These are phyloP conservation scores for Dothiorella sarmentorum DNA, from an alignment of 2,329 filamentous ascomycete genomes.

Conservation along the genomic window DNA sequence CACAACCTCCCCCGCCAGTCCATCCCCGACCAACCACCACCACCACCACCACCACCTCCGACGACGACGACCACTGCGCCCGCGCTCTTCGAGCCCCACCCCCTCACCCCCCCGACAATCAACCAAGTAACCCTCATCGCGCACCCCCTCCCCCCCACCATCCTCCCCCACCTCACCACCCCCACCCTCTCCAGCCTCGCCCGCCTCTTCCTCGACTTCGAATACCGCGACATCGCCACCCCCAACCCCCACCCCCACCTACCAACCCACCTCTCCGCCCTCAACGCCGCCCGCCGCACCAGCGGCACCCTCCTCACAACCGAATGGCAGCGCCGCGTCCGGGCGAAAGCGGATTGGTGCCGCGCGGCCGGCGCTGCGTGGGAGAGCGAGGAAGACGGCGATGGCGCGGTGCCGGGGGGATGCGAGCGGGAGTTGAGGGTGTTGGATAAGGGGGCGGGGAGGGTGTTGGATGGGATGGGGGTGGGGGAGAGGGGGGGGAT, in stretches of 20 bases:
- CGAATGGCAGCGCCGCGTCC: background rate
- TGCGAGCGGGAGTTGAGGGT: background rate
- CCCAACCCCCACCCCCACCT: background rate
- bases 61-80: background rate
- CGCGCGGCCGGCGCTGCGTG: background rate
- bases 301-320: background rate
- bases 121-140: background rate
- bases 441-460: background rate
- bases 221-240: background rate
- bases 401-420: background rate
- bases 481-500: background rate
- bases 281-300: background rate
- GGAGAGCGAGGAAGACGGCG: background rate
- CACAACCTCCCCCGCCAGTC: too few relatives aligned
- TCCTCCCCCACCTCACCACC: background rate
- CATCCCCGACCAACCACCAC: too few relatives aligned
- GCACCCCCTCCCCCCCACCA: background rate
- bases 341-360: background rate
- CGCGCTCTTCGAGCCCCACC: background rate
- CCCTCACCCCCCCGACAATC: background rate
- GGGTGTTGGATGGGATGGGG: background rate
- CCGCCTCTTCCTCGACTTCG: conserved; percentile 5
- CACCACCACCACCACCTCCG: background rate
- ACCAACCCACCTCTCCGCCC: background rate
- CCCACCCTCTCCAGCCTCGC: background rate